Percentiles rank a stretch among this genome's conserved stretches.
phyloP scores from a whole-genome alignment of 2,329 filamentous ascomycete species.

The Neonectria faginata region DNA sequence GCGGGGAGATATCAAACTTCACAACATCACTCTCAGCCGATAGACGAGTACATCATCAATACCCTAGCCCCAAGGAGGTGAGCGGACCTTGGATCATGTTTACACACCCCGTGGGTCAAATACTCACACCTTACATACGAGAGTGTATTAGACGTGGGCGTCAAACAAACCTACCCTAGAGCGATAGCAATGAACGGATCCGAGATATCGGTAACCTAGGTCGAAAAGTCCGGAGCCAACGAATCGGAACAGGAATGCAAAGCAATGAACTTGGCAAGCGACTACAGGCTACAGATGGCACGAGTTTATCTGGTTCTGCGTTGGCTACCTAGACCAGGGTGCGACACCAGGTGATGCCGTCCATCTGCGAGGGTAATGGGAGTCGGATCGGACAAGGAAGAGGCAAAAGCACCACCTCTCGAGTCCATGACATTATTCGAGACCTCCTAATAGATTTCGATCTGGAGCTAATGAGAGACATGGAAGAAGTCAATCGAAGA shows the following conservation, averaged over 20 bases:
- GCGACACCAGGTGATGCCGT: not conserved
- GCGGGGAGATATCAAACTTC: no score
- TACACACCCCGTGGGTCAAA: no score
- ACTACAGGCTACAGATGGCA: not conserved
- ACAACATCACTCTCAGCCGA: no score
- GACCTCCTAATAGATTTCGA: no score
- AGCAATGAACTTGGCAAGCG: not conserved
- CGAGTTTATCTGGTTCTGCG: not conserved
- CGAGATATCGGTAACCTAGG: not conserved
- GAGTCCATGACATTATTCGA: not conserved
- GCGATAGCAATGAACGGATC: not conserved
- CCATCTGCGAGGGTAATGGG: not conserved
- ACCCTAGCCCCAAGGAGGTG: no score
- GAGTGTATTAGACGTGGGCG: no score
- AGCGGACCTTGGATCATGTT: no score
- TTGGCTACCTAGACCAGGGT: not conserved
- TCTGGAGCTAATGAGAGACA: constrained; percentile 6
- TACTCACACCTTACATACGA: no score
- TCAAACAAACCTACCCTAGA: not conserved
- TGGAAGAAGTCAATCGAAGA: constrained; percentile 19
- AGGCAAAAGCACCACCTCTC: not conserved
- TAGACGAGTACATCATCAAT: no score
- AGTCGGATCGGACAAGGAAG: not conserved
- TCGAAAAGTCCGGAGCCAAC: not conserved
- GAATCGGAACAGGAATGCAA: not conserved